These are phyloP conservation scores for Astrocystis sublimbata DNA, from an alignment of 495 filamentous ascomycete genomes.

Conservation along the genomic window DNA sequence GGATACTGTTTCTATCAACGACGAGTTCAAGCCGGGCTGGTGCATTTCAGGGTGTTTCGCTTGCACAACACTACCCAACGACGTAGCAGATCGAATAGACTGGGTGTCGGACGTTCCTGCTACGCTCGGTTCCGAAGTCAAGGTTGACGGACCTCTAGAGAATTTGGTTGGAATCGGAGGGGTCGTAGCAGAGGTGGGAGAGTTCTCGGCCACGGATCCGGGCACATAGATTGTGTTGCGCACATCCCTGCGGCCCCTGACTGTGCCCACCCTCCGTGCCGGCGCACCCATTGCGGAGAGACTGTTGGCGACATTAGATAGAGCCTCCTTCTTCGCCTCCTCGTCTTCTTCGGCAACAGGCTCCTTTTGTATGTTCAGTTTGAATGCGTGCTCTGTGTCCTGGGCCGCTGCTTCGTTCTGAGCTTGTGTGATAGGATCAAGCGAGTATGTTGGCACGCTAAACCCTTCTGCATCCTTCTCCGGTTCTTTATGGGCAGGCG, in stretches of 20 bases:
- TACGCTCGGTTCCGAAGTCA: slow-evolving; percentile 54
- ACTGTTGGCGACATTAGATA: slow-evolving; percentile 89
- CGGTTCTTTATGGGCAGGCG: slow-evolving; percentile 46
- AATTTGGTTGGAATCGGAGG: slow-evolving; percentile 49
- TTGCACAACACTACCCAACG: slow-evolving; percentile 62
- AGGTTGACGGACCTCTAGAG: slow-evolving; percentile 43
- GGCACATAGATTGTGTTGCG: slow-evolving; percentile 84
- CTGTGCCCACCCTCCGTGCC: slow-evolving; percentile 68
- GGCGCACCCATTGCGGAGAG: slow-evolving; percentile 60
- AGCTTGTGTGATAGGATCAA: slow-evolving; percentile 82
- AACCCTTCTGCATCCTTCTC: slow-evolving; percentile 65
- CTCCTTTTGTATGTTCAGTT: slow-evolving; percentile 87
- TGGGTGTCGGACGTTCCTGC: slow-evolving; percentile 74
- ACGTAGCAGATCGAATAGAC: slow-evolving; percentile 86
- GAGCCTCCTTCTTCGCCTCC: slow-evolving; percentile 77
- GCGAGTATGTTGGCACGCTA: slow-evolving; percentile 63
- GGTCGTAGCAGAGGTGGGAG: slow-evolving; percentile 41
- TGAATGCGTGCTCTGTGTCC: slow-evolving; percentile 73
- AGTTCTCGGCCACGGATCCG: slow-evolving; percentile 39
- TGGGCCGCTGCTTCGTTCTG: slow-evolving; percentile 71
- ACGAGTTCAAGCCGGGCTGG: slow-evolving; percentile 80
- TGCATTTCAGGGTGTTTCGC: slow-evolving; percentile 81
- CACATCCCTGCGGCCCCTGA: slow-evolving; percentile 88
- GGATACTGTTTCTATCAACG: slow-evolving; percentile 87
- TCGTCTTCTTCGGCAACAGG: slow-evolving; percentile 91